Conservation (phyloP, 2,329 filamentous ascomycete species). For the Monilinia fructigena region DNA sequence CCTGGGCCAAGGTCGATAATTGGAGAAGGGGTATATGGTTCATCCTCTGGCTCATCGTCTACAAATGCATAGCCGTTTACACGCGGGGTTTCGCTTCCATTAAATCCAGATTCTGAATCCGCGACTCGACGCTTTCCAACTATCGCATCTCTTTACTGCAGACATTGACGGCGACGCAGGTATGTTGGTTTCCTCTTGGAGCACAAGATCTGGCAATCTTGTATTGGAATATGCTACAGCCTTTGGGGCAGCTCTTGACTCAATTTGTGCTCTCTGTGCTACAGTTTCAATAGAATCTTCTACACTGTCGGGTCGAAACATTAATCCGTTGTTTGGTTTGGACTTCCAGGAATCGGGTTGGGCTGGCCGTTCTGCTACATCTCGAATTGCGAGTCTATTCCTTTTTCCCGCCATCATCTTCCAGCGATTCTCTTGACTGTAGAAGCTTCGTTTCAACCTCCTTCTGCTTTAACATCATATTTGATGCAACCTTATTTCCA, state of each 20-base stretch:
- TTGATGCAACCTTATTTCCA: slow-evolving; percentile 76
- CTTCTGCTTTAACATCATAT: slow-evolving; percentile 70
- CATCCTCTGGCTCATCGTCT: slow-evolving; percentile 67
- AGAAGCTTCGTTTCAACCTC: slow-evolving; percentile 56
- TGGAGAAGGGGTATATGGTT: slow-evolving; percentile 44
- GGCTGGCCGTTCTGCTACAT: slow-evolving; percentile 70
- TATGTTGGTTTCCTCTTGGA: slow-evolving; percentile 44
- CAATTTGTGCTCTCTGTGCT: slow-evolving; percentile 65
- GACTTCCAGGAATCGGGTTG: slow-evolving; percentile 74
- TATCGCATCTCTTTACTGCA: slow-evolving; percentile 79
- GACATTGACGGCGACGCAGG: slow-evolving; percentile 82
- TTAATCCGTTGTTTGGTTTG: slow-evolving; percentile 75
- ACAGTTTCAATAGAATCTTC: slow-evolving; percentile 61
- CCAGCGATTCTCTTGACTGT: slow-evolving; percentile 47
- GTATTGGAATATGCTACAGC: slow-evolving; percentile 81
- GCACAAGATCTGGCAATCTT: slow-evolving; percentile 58
- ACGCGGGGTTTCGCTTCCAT: slow-evolving; percentile 73
- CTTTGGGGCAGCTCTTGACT: slow-evolving; percentile 73
- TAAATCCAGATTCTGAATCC: slow-evolving; percentile 59
- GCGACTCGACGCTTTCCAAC: slow-evolving; percentile 64
- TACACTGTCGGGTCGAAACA: slow-evolving; percentile 74
- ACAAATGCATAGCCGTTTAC: slow-evolving; percentile 96
- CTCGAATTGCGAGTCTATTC: slow-evolving; percentile 62
- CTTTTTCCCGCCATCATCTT: slow-evolving; percentile 55
- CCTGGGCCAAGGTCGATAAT: slow-evolving; percentile 58